Evolutionary conservation across 2,329 filamentous ascomycete genomes (phyloP), one percentile per base, ranked within the genome.

Genomic region (Botrytis hyacinthi): DNA sequence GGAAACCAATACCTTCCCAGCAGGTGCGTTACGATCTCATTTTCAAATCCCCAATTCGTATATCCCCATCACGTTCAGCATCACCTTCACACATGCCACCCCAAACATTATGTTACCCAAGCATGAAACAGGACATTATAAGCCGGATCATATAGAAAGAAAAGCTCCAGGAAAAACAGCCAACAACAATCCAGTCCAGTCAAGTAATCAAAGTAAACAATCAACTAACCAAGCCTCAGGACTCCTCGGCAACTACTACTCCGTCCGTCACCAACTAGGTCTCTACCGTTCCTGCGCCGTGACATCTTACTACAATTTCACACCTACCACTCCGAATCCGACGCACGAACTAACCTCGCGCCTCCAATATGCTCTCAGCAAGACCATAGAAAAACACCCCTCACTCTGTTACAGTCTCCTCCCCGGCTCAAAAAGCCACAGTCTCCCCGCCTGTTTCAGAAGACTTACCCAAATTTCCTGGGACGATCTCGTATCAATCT

Each of bases 281-380:
- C 8, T 70, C 37, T 70, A 61, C 14, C 68, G 68, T 37, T 70
- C 68, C 54, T 59, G 51, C 54, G 68, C 40, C 54, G 68, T 70
- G 4, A 60, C 16, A 12, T 61, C 68, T 32, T 10, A 35, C 51
- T 70, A 70, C 68, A 70, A 1, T 12, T 70, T 44, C 54, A 61
- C 20, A 12, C 54, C 68, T 29, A 9, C 1, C 14, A 54, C 12
- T 16, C 35, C 37, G 7, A 7, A 37, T 18, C 1, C 40, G 8
- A 35, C 10, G 1, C 1, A 20, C 1, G 54, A 70, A 35, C 44
- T 70, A 26, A 70, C 9, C 4, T 22, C 20, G 1, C 54, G 4
- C 20, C 54, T 70, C 54, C 8, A 40, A 46, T 40, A 26, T 18
- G 68, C 54, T 2, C 32, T 70, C 0, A 12, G 7, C 4, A 26